A percentile compares a stretch with the other conserved stretches of the same genome.
phyloP scores from a whole-genome alignment of 495 filamentous ascomycete genomes.

The Hyaloscypha bicolor region DNA sequence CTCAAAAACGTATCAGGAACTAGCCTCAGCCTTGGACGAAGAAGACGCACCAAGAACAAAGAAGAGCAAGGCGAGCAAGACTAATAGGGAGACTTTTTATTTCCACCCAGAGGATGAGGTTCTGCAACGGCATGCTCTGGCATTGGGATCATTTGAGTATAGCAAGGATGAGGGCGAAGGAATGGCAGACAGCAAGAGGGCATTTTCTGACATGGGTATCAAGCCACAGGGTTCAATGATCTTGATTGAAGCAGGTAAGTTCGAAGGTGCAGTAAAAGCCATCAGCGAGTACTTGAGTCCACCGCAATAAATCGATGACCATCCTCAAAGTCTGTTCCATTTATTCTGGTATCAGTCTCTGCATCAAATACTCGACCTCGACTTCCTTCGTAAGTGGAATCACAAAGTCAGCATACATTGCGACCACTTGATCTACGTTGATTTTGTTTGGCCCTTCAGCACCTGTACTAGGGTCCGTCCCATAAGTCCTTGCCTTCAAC shows the following conservation, averaged over 20 bases:
- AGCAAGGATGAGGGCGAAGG: conserved; percentile 75
- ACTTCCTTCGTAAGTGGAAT: conserved; percentile 97
- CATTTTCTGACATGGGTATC: conserved; percentile 92
- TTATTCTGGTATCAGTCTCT: conserved; percentile 63
- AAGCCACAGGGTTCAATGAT: conserved; percentile 80
- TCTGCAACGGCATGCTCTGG: conserved; percentile 70
- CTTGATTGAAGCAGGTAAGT: conserved; percentile 70
- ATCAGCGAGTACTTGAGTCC: conserved; percentile 68
- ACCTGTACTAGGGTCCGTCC: conserved; percentile 77
- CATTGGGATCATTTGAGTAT: conserved; percentile 69
- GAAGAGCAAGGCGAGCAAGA: conserved; percentile 69
- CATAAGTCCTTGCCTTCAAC: conserved; percentile 94
- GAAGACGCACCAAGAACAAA: conserved; percentile 70
- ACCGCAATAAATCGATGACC: conserved; percentile 25
- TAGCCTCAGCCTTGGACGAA: conserved; percentile 76
- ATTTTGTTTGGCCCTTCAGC: conserved; percentile 64
- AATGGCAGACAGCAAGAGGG: conserved; percentile 84
- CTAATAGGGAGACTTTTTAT: conserved; percentile 63
- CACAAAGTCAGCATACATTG: conserved; percentile 94
- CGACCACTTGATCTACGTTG: conserved; percentile 87
- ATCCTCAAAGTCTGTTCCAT: conserved; percentile 2
- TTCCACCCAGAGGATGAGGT: conserved; percentile 99
- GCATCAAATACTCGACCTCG: conserved; percentile 97
- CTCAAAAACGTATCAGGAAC: conserved; percentile 87
- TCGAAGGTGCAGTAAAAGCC: conserved; percentile 69